These are phyloP conservation scores for Abrus precatorius DNA, from an alignment of 306 rosid species.

Conservation along the genomic window DNA sequence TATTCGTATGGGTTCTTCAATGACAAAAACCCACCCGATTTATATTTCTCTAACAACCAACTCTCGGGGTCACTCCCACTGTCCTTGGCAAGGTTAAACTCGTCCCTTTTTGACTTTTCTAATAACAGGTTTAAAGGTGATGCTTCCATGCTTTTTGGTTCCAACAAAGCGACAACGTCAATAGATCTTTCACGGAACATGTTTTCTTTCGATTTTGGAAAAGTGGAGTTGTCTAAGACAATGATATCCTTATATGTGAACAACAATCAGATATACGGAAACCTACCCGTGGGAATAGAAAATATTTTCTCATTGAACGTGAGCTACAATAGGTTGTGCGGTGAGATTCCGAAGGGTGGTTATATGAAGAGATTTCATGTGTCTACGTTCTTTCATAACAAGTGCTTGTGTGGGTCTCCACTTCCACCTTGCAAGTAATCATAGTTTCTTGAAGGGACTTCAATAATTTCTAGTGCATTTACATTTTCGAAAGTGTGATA, in stretches of 20 bases:
- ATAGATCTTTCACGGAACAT: slow-evolving; percentile 57
- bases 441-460: no score
- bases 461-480: no score
- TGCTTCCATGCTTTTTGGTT: slow-evolving; percentile 58
- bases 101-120: slow-evolving; percentile 43
- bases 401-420: slow-evolving; percentile 68
- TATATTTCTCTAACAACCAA: slow-evolving; percentile 57
- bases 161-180: slow-evolving; percentile 15
- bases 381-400: slow-evolving; percentile 53
- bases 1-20: slow-evolving; percentile 47
- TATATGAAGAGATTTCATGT: slow-evolving; percentile 41
- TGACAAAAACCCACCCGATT: not conserved
- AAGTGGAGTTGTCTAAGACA: slow-evolving; percentile 44
- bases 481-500: no score
- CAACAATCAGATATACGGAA: slow-evolving; percentile 57
- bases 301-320: slow-evolving; percentile 51
- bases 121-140: slow-evolving; percentile 65
- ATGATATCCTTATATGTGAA: slow-evolving; percentile 46
- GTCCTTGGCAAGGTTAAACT: slow-evolving; percentile 40
- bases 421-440: slow-evolving; percentile 49
- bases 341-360: slow-evolving; percentile 63
- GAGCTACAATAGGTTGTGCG: slow-evolving; percentile 67
- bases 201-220: slow-evolving; percentile 52
- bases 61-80: slow-evolving; percentile 61
- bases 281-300: slow-evolving; percentile 48